Evolutionary conservation across 208 protist species (phyloP).

Genomic region (Wallacemonas rigidus): DNA sequence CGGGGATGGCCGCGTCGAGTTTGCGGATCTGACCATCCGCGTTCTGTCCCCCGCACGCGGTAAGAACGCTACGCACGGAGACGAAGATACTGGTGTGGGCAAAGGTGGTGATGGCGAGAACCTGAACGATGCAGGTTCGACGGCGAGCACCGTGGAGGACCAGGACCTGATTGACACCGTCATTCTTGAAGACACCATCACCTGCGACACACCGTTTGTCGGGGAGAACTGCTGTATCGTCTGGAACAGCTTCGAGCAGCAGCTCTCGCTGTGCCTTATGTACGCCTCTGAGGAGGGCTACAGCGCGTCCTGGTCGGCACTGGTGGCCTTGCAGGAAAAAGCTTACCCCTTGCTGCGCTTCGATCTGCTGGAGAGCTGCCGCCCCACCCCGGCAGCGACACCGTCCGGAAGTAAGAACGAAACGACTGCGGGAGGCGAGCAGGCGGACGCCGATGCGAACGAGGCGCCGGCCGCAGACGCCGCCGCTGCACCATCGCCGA

Average conservation of each 20-base stretch:
- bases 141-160: conserved; percentile 26
- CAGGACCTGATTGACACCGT: conserved; percentile 26
- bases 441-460: not conserved
- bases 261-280: conserved; percentile 81
- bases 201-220: conserved; percentile 76
- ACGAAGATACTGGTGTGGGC: conserved; percentile 7
- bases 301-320: conserved; percentile 69
- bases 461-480: not conserved
- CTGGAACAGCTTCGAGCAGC: conserved; percentile 83
- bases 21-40: conserved; percentile 63
- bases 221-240: conserved; percentile 87
- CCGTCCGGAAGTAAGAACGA: conserved; percentile 6
- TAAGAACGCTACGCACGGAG: not conserved
- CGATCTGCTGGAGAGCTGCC: conserved; percentile 52
- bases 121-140: not conserved
- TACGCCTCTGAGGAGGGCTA: conserved; percentile 76
- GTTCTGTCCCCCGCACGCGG: conserved; percentile 28
- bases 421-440: not conserved
- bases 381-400: not conserved
- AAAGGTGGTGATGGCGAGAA: not conserved
- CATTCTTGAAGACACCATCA: conserved; percentile 74
- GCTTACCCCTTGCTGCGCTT: conserved; percentile 54
- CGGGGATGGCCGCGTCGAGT: conserved; percentile 63
- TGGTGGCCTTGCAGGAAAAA: conserved; percentile 78
- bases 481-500: not conserved